Evolutionary conservation across 441 rosid species (phyloP).

Genomic region (Oxalis stricta): DNA sequence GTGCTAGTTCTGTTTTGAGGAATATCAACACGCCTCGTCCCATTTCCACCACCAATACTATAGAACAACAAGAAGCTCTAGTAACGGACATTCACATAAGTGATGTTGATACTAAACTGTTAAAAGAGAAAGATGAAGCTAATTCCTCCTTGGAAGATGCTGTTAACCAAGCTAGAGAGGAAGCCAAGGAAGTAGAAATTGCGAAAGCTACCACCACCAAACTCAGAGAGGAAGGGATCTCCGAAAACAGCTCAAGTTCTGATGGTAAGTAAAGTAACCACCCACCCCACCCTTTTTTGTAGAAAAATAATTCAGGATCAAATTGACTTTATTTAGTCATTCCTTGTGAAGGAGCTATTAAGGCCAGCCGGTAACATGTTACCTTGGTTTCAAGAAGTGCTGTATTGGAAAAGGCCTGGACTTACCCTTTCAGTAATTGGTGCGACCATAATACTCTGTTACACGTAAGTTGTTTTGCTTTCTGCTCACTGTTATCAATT

Average conservation of each 20-base stretch:
- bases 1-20: slow-evolving; percentile 64
- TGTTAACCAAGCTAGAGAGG: slow-evolving; percentile 48
- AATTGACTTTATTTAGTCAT: slow-evolving; percentile 5
- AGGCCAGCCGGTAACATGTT: slow-evolving; percentile 34
- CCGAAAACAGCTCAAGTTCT: slow-evolving; percentile 51
- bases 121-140: slow-evolving; percentile 17
- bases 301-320: neutral
- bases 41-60: slow-evolving; percentile 12
- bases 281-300: too few relatives aligned
- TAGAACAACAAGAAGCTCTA: too few relatives aligned
- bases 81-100: too few relatives aligned
- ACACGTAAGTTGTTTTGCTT: slow-evolving; percentile 45
- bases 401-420: slow-evolving; percentile 51
- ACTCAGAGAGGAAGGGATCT: slow-evolving; percentile 68
- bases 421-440: slow-evolving; percentile 22
- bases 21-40: slow-evolving; percentile 32
- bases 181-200: slow-evolving; percentile 36
- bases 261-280: too few relatives aligned
- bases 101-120: slow-evolving; percentile 11
- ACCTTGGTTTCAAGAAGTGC: slow-evolving; percentile 32
- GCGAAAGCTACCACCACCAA: slow-evolving; percentile 58
- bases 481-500: neutral
- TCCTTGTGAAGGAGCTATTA: slow-evolving; percentile 55
- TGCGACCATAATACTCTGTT: slow-evolving; percentile 20
- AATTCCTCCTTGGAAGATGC: slow-evolving; percentile 33